Conservation (phyloP, 2,329 filamentous ascomycete genomes). For the Cadophora luteo-olivacea region DNA sequence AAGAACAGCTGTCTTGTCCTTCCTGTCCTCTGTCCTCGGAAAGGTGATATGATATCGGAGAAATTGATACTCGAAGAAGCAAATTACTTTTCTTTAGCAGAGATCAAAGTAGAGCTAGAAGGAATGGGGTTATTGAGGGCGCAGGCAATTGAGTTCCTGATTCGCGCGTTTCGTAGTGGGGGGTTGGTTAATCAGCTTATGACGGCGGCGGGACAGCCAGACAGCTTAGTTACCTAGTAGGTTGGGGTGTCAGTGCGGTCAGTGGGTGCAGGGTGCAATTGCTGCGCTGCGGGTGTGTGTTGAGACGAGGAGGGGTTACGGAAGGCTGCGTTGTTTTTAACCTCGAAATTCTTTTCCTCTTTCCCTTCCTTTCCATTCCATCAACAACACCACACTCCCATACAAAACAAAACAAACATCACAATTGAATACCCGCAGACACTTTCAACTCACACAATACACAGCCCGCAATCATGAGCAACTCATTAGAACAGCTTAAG, state of each 20-base stretch:
- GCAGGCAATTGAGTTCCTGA: background rate
- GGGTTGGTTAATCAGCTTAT: slow-evolving; percentile 12
- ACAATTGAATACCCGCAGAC: background rate
- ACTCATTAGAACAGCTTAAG: slow-evolving; percentile 96
- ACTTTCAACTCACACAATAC: slow-evolving; percentile 1
- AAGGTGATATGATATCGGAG: background rate
- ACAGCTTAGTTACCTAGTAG: too few species aligned
- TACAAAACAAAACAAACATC: slow-evolving; percentile 4
- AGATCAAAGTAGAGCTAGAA: background rate
- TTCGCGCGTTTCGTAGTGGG: slow-evolving; percentile 13
- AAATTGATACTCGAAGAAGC: background rate
- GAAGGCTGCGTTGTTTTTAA: slow-evolving; percentile 4
- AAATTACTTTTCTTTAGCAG: background rate
- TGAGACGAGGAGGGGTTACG: slow-evolving; percentile 13
- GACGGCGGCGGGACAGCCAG: slow-evolving; percentile 10
- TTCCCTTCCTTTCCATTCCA: background rate
- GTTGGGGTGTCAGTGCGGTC: background rate
- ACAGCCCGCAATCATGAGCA: slow-evolving; percentile 66
- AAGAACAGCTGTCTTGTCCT: background rate
- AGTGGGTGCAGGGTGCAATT: too few species aligned
- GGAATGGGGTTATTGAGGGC: background rate
- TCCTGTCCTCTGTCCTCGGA: too few species aligned
- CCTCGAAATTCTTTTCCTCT: slow-evolving; percentile 4
- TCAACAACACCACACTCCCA: slow-evolving; percentile 11
- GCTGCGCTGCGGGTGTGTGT: background rate